Percentiles rank a stretch among this genome's conserved stretches.
phyloP scores from a whole-genome alignment of 192 early-diverging fungal species.

The Umbelopsis sp. region DNA sequence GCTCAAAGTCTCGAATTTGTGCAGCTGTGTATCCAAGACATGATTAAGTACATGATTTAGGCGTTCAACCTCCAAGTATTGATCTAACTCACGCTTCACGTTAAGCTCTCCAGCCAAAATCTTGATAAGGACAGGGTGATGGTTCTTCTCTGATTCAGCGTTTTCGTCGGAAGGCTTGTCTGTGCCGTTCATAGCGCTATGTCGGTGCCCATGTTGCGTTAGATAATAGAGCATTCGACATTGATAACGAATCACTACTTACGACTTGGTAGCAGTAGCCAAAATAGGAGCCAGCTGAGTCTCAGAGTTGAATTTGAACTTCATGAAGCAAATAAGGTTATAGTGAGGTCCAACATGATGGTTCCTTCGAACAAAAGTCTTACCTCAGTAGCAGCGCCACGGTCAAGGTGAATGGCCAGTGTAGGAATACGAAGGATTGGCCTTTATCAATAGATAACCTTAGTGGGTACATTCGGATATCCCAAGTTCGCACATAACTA shows the following conservation, averaged over 20 bases:
- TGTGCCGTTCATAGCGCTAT: conserved; percentile 27
- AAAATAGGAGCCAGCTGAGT: conserved; percentile 89
- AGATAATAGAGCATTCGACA: background rate
- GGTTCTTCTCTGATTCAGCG: conserved; percentile 51
- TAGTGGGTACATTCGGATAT: background rate
- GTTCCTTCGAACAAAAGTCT: background rate
- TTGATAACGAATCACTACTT: conserved; percentile 9
- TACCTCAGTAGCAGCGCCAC: conserved; percentile 62
- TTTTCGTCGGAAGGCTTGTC: conserved; percentile 23
- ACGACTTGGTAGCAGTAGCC: conserved; percentile 67
- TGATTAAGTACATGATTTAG: too few species aligned
- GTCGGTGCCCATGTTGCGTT: background rate
- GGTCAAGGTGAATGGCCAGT: conserved; percentile 95
- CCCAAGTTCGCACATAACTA: background rate
- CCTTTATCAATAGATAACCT: conserved; percentile 24
- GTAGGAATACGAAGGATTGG: conserved; percentile 96
- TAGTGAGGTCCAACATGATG: background rate
- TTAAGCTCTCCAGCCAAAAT: conserved; percentile 77
- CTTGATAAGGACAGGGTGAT: conserved; percentile 83
- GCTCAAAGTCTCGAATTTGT: conserved; percentile 94
- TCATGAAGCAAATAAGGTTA: too few species aligned
- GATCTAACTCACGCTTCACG: conserved; percentile 52
- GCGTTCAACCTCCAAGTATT: too few species aligned
- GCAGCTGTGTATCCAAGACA: conserved; percentile 39
- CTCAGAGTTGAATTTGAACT: conserved; percentile 95